A percentile compares a stretch with the other conserved stretches of the same genome.
Conservation (phyloP, 139 green algal species). For the Mychonastes homosphaera region DNA sequence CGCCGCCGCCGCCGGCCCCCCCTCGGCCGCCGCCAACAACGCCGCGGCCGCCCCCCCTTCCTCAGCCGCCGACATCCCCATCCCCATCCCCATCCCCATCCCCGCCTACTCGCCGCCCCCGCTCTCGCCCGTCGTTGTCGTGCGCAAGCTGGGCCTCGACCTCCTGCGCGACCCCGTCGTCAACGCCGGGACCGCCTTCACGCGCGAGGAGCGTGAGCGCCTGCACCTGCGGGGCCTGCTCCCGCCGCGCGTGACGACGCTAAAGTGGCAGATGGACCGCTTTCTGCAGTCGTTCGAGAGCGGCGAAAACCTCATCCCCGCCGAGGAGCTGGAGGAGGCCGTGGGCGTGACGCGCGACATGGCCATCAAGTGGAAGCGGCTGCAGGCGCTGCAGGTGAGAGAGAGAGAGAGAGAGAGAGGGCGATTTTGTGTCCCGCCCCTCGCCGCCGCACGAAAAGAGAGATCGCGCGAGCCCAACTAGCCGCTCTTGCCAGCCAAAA, state of each 20-base stretch:
- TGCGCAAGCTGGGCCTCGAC: too few species aligned
- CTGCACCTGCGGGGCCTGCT: slow-evolving; percentile 79
- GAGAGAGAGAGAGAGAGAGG: not conserved
- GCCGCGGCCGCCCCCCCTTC: too few species aligned
- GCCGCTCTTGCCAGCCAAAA: not conserved
- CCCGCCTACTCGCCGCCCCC: too few species aligned
- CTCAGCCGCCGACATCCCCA: too few species aligned
- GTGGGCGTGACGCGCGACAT: slow-evolving; percentile 51
- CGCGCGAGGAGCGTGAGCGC: slow-evolving; percentile 66
- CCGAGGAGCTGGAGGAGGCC: slow-evolving; percentile 36
- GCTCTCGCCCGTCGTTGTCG: too few species aligned
- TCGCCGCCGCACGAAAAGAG: not conserved
- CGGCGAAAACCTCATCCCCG: slow-evolving; percentile 34
- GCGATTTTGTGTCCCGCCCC: not conserved
- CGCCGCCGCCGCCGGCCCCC: too few species aligned
- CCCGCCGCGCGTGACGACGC: slow-evolving; percentile 44
- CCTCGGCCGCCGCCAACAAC: too few species aligned
- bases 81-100: too few species aligned
- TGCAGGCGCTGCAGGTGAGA: slow-evolving; percentile 54
- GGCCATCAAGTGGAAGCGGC: slow-evolving; percentile 53
- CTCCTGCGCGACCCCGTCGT: too few species aligned
- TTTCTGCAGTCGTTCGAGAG: slow-evolving; percentile 47
- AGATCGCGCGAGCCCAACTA: not conserved
- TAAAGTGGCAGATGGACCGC: slow-evolving; percentile 44
- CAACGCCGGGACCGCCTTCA: slow-evolving; percentile 72